Percentiles rank a stretch among this genome's conserved stretches.
Evolutionary conservation across 2,329 filamentous ascomycete species (phyloP).

Genomic region (Penicillium oxalicum): DNA sequence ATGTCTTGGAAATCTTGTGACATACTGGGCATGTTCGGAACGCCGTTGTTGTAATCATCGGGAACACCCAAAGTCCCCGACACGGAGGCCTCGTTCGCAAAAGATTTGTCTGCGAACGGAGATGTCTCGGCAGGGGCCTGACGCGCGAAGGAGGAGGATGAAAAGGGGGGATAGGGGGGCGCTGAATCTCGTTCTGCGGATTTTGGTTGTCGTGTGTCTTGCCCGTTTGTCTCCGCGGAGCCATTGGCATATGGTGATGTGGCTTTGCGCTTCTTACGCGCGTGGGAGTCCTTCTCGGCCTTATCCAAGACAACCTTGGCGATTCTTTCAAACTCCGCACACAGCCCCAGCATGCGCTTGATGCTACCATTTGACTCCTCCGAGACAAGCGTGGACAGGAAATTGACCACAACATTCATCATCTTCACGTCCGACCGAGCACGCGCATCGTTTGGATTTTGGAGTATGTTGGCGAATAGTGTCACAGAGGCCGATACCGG

Average conservation of each 20-base stretch:
- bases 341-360: slow-evolving; percentile 87
- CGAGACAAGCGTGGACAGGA: slow-evolving; percentile 79
- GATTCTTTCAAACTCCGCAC: slow-evolving; percentile 94
- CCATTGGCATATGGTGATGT: slow-evolving; percentile 45
- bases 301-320: slow-evolving; percentile 86
- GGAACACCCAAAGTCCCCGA: slow-evolving; percentile 19
- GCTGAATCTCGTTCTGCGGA: slow-evolving; percentile 25
- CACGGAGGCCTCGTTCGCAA: slow-evolving; percentile 21
- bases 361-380: slow-evolving; percentile 88
- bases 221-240: slow-evolving; percentile 16
- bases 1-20: slow-evolving; percentile 35
- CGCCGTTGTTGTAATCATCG: slow-evolving; percentile 19
- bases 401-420: slow-evolving; percentile 90
- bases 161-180: slow-evolving; percentile 19
- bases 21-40: slow-evolving; percentile 26
- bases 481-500: slow-evolving; percentile 93
- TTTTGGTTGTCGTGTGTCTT: slow-evolving; percentile 12
- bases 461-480: slow-evolving; percentile 89
- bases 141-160: slow-evolving; percentile 22
- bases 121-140: slow-evolving; percentile 14
- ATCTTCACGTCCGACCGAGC: slow-evolving; percentile 83
- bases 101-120: slow-evolving; percentile 18
- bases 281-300: slow-evolving; percentile 75
- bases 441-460: slow-evolving; percentile 85
- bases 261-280: slow-evolving; percentile 77